phyloP scores from a whole-genome alignment of 2,329 filamentous ascomycete species.

The Alternaria sp. region DNA sequence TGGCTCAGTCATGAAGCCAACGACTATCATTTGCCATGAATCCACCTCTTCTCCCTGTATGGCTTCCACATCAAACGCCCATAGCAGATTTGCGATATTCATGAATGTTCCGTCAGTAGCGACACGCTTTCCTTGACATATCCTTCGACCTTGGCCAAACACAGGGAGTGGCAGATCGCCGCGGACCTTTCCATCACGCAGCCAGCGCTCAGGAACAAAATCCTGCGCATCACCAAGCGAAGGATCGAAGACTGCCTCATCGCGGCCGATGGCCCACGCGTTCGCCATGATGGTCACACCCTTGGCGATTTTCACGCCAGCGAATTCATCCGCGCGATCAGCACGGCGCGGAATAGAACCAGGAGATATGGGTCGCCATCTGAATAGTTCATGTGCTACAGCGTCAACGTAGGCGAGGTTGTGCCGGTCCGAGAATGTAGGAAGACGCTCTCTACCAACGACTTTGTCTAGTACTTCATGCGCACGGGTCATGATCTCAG shows the following conservation, averaged over 20 bases:
- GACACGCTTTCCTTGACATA: conserved; percentile 17
- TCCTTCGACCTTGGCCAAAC: conserved; percentile 15
- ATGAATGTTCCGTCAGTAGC: conserved; percentile 14
- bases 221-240: conserved; percentile 1
- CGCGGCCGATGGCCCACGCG: conserved; percentile 15
- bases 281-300: conserved; percentile 16
- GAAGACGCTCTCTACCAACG: conserved; percentile 11
- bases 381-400: conserved; percentile 10
- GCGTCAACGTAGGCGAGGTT: conserved; percentile 14
- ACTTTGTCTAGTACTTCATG: conserved; percentile 10
- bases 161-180: conserved; percentile 13
- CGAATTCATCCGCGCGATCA: conserved; percentile 8
- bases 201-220: conserved; percentile 15
- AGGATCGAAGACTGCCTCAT: conserved; percentile 14
- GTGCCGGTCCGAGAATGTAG: conserved; percentile 5
- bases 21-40: conserved; percentile 12
- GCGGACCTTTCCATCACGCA: conserved; percentile 10
- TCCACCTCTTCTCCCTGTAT: conserved; percentile 7
- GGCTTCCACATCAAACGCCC: conserved; percentile 12
- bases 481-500: neutral
- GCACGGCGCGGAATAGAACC: conserved; percentile 14
- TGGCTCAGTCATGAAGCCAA: conserved; percentile 17
- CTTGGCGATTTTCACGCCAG: conserved; percentile 8
- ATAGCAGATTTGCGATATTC: conserved; percentile 12
- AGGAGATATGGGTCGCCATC: conserved; percentile 15